Evolutionary conservation across 2,329 filamentous ascomycete genomes (phyloP), one percentile per base, ranked within the genome.

Genomic region (Colletotrichum endophyticum): DNA sequence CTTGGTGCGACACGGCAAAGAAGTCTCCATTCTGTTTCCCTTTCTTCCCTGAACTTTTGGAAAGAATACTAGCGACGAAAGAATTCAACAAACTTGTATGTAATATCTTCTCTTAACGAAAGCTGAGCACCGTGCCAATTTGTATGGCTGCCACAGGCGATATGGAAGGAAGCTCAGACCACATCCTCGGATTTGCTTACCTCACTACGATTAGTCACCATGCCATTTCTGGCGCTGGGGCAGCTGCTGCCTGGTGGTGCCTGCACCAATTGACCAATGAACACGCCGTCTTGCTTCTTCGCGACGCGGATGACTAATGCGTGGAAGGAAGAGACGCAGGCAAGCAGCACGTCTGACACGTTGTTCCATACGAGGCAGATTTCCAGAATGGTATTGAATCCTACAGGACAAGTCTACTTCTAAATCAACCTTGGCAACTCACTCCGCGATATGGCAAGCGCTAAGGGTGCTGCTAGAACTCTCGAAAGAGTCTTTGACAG

Each of bases 211-310:
- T 71, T 70, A 49, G 30, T 72, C 61, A 75, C 67, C 27, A 12
- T 3, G 2, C 19, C 13, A 27, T n/a, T 9, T 2, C 36, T 8
- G 22, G 22, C 19, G 28, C 56, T 2, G 8, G 36, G 28, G 61
- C 72, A 56, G 62, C 53, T 61, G 72, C 44, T 75, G 72, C 70
- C 70, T 67, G 32, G 27, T 39, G 49, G 63, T 72, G 62, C 72
- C 62, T 75, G 49, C 36, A 28, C 22, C 16, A 28, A 75, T 53
- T 72, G 68, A 2, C 72, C 56, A 28, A 59, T 59, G 56, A 28
- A 16, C 56, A 28, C 56, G 25, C 13, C 25, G n/a, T 28, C 11
- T 59, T 11, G 4, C 15, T 11, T 4, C 25, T 59, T 59, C 56
- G 6, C 56, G 56, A 9, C 3, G 15, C 56, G 25, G 56, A 59